Evolutionary conservation across 1,284 basidiomycete genomes (phyloP).

Genomic region (Cryptococcus sp.): DNA sequence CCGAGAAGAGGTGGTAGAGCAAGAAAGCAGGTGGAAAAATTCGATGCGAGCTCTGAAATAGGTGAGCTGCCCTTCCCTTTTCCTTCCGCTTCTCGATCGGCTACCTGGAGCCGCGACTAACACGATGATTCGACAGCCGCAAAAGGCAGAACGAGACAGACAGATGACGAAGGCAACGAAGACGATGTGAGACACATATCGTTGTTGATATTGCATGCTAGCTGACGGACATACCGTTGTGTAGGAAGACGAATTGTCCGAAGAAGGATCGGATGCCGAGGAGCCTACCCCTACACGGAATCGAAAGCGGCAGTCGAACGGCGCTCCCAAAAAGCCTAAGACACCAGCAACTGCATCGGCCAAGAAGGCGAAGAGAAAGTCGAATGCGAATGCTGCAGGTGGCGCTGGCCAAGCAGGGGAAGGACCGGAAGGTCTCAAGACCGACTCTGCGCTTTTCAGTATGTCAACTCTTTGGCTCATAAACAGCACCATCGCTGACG

Average conservation of each 20-base stretch:
- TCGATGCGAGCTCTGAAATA: conserved; percentile 22
- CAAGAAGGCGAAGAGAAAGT: conserved; percentile 18
- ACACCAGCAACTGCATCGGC: conserved; percentile 6
- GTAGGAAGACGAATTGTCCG: conserved; percentile 22
- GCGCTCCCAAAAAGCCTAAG: conserved; percentile 18
- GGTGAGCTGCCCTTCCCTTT: conserved; percentile 14
- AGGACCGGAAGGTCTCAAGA: conserved; percentile 36
- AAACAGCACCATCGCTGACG: background rate
- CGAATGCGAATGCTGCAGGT: conserved; percentile 9
- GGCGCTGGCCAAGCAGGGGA: conserved; percentile 13
- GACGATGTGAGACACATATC: conserved; percentile 17
- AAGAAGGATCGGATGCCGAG: conserved; percentile 21
- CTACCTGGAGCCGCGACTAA: too few relatives aligned
- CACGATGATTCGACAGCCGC: conserved; percentile 9
- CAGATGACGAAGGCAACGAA: conserved; percentile 20
- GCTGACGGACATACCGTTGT: conserved; percentile 10
- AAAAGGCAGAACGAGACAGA: conserved; percentile 16
- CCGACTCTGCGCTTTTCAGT: conserved; percentile 46
- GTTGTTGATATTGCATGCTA: background rate
- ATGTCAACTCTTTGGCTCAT: conserved; percentile 10
- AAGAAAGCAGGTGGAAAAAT: conserved; percentile 42
- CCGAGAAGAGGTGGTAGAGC: conserved; percentile 42
- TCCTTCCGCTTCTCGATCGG: too few relatives aligned
- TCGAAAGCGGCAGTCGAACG: conserved; percentile 25
- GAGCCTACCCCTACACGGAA: conserved; percentile 16